Conservation (phyloP, 352 stramenopile species). For the Globisporangium ultimum region DNA sequence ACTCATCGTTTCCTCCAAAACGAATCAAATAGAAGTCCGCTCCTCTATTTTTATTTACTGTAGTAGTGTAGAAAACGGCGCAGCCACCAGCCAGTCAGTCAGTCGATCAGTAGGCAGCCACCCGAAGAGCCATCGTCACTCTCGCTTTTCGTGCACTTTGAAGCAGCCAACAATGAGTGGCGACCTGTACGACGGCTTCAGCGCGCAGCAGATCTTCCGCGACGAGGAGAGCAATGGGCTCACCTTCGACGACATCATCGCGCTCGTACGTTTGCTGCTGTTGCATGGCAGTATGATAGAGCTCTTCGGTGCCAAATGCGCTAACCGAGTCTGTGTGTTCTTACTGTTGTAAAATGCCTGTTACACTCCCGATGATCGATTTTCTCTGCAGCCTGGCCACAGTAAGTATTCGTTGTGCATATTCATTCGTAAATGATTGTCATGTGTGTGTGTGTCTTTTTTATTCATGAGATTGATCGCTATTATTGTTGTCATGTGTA, state of each 20-base stretch:
- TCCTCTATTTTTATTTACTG: neutral
- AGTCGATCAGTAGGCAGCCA: neutral
- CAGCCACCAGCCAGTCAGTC: neutral
- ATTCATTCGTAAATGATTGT: neutral
- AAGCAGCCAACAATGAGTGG: constrained; percentile 9
- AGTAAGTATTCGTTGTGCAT: constrained; percentile 31
- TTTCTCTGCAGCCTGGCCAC: constrained; percentile 43
- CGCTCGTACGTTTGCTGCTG: constrained; percentile 38
- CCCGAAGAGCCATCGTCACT: neutral
- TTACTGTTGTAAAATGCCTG: too few relatives aligned
- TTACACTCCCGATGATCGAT: neutral
- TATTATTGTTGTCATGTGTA: constrained; percentile 11
- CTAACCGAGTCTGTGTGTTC: too few relatives aligned
- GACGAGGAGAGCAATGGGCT: constrained; percentile 64
- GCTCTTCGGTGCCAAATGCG: too few relatives aligned
- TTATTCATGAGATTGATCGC: neutral
- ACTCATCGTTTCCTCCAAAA: neutral
- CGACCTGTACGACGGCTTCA: constrained; percentile 62
- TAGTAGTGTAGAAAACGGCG: neutral
- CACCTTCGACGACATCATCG: constrained; percentile 87
- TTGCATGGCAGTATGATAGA: neutral
- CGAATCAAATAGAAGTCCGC: neutral
- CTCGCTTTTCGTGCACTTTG: neutral
- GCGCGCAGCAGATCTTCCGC: constrained; percentile 68
- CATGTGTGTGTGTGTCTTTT: neutral